Evolutionary conservation across 805 yeast genomes (phyloP), one percentile per base, ranked within the genome.

Genomic region (Wickerhamiella sergipiensis): DNA sequence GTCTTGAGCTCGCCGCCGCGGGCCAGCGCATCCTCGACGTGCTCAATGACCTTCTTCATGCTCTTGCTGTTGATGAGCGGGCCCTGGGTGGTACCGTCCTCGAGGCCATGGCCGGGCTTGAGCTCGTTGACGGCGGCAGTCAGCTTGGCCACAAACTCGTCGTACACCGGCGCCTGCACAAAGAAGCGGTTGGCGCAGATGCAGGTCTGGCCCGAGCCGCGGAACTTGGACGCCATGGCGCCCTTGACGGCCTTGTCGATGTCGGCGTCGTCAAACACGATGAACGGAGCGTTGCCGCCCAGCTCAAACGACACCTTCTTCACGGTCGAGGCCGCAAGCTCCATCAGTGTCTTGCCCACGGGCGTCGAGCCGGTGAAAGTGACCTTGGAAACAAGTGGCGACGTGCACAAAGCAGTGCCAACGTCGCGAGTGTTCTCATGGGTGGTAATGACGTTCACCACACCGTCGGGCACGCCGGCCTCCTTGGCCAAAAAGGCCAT

Each of bases 121-220:
- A 78, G 73, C 15, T 67, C 63, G 17, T 55, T 43, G n/a, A 79
- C 73, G 52, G 67, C 72, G 6, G 62, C 75, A 9, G 72, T 69
- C 50, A 84, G 70, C 58, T 66, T 72, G 45, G 65, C 62, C 8
- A 76, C 67, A 57, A 83, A 82, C 59, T 76, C 71, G 50, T 81
- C 86, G 59, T 83, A 80, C n/a, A 85, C 63, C 10, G 70, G 69
- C 44, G 71, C 74, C 60, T 85, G 92, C 33, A 83, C 74, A 61
- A 73, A 83, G 46, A 83, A 63, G 61, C 89, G 72, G 67, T 83
- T 83, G 45, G 88, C 87, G 63, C 88, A 82, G 42, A 83, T 83
- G 67, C 94, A 85, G 4, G 89, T 83, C 67, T 84, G 92, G 54
- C 92, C 92, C 43, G 82, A 74, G 24, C 83, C 81, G 63, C 92